Base-by-base conservation (phyloP, 495 filamentous ascomycete species). In the Polyplosphaeria fusca region DNA sequence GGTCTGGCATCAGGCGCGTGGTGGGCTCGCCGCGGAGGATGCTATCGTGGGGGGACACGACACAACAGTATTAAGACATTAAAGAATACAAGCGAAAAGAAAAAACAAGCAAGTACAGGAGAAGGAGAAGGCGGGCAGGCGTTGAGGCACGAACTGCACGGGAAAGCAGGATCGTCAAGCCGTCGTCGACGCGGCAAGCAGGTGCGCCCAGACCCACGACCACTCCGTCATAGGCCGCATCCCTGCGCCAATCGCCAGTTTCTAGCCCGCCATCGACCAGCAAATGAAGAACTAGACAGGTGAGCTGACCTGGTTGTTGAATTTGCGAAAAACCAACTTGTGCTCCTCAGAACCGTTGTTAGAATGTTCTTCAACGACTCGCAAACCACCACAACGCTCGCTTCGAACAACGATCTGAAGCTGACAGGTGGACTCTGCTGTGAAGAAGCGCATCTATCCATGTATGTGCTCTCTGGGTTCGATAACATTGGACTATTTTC, bases 211-310 rank as follows among this genome's bases (percentile, higher is more conserved):
- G 13, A 45, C 24, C 27, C 19, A 30, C 4, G 4, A 28, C 24
- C 26, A n/a, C 16, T 30, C 24, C 55, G 55, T 58, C 55, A 58
- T 58, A 23, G 47, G 35, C 25, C 37, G 39, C 46, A 51, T 50
- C 55, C 55, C 55, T 32, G 55, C 30, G 55, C 55, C 55, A 58
- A 58, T 58, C 55, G n/a, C n/a, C n/a, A n/a, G n/a, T n/a, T n/a
- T n/a, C n/a, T n/a, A n/a, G n/a, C n/a, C n/a, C n/a, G n/a, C n/a
- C n/a, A n/a, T n/a, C n/a, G n/a, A n/a, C n/a, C n/a, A n/a, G n/a
- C n/a, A n/a, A n/a, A n/a, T n/a, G n/a, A n/a, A n/a, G n/a, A n/a
- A n/a, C n/a, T n/a, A n/a, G n/a, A n/a, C n/a, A n/a, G n/a, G n/a
- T n/a, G n/a, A n/a, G n/a, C n/a, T n/a, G n/a, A n/a, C n/a, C n/a